Percentiles rank a stretch among this genome's conserved stretches.
These are phyloP conservation scores for Mucor racemosus DNA, from an alignment of 371 early-diverging fungal species.

Conservation along the genomic window DNA sequence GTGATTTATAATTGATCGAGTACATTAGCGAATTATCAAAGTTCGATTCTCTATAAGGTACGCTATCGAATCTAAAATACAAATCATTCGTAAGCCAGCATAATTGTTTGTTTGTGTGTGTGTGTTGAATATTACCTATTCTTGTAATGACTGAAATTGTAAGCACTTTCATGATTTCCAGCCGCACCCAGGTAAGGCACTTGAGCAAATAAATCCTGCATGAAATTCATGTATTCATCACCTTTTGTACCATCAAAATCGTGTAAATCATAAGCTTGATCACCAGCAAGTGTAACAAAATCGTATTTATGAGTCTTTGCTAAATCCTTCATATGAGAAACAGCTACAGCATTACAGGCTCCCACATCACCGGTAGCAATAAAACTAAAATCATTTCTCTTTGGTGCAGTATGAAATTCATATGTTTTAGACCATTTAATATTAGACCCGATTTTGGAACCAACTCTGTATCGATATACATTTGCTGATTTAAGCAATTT, in stretches of 20 bases:
- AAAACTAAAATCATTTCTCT: constrained; percentile 38
- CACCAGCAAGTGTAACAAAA: constrained; percentile 51
- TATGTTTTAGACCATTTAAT: constrained; percentile 32
- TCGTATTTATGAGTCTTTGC: constrained; percentile 47
- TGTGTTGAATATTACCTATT: constrained; percentile 32
- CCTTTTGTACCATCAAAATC: constrained; percentile 52
- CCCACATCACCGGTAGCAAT: constrained; percentile 51
- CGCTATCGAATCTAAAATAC: constrained; percentile 31
- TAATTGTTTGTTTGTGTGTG: background rate
- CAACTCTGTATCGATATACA: constrained; percentile 40
- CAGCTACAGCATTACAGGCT: constrained; percentile 48
- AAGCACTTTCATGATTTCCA: constrained; percentile 51
- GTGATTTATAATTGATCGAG: constrained; percentile 48
- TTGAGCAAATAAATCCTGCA: constrained; percentile 42
- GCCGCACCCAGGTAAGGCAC: constrained; percentile 49
- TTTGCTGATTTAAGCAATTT: constrained; percentile 22
- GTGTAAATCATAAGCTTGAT: constrained; percentile 52
- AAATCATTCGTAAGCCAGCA: background rate
- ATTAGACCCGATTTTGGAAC: constrained; percentile 12
- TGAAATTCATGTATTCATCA: constrained; percentile 51
- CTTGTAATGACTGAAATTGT: constrained; percentile 52
- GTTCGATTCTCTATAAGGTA: constrained; percentile 44
- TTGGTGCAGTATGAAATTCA: constrained; percentile 48
- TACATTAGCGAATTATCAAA: constrained; percentile 43
- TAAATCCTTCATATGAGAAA: constrained; percentile 33